These are phyloP conservation scores for Flaveria brownii DNA, from an alignment of 129 eudicot genomes.

Conservation along the genomic window DNA sequence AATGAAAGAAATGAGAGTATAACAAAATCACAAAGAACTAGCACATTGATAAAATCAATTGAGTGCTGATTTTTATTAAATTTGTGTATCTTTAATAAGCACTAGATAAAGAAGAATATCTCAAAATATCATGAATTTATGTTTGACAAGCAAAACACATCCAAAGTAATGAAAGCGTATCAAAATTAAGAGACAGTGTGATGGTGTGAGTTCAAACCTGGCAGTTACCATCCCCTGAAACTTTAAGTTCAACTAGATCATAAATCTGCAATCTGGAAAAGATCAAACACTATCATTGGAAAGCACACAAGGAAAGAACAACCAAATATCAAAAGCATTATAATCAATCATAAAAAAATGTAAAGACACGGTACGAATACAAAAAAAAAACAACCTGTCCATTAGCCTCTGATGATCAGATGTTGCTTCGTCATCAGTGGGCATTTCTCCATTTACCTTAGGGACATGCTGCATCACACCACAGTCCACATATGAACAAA, in stretches of 20 bases:
- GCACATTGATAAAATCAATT: background rate
- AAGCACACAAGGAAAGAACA: slow-evolving; percentile 14
- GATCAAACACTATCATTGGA: background rate
- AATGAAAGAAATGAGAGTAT: background rate
- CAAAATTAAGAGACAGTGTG: background rate
- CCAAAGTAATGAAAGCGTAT: background rate
- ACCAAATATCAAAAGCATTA: background rate
- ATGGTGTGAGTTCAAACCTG: slow-evolving; percentile 54
- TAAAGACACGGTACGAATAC: background rate
- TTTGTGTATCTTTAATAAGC: slow-evolving; percentile 1
- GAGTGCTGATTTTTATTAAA: background rate
- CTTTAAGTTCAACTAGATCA: slow-evolving; percentile 77
- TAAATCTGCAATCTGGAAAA: slow-evolving; percentile 59
- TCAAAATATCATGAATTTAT: background rate
- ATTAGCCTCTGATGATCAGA: slow-evolving; percentile 83
- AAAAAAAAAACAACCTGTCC: slow-evolving; percentile 48
- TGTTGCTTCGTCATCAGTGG: slow-evolving; percentile 63
- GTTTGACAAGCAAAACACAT: slow-evolving; percentile 7
- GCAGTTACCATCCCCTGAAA: slow-evolving; percentile 88
- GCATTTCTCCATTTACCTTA: slow-evolving; percentile 77
- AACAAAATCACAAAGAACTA: background rate
- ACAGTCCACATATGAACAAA: slow-evolving; percentile 5
- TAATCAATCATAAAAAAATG: slow-evolving; percentile 3
- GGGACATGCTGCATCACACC: slow-evolving; percentile 77
- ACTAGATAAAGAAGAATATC: background rate